Evolutionary conservation across 169 alveolate species (phyloP), one percentile per base, ranked within the genome.

Genomic region (Plasmodium chabaudi): DNA sequence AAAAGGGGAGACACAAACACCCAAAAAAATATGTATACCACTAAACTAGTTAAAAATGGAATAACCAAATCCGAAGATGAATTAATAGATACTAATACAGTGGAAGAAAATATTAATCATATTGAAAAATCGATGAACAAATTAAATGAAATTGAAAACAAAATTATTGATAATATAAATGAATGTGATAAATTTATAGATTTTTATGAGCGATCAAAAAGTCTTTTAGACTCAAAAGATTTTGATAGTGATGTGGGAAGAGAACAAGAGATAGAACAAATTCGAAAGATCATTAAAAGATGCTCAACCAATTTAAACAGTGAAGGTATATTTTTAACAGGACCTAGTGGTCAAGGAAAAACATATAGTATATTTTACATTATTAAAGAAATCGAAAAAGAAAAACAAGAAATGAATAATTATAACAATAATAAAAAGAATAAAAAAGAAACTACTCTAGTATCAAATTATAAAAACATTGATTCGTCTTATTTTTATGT

Each of bases 261-360:
- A 46, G 88, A 77, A 51, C 70, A 21, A 34, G 88, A 77, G 53
- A 77, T 77, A 25, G 75, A 77, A 42, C 61, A 77, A 63, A 77
- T 77, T 15, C 49, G 68, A 77, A 77, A 63, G n/a, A 63, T 77
- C 6, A 27, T 77, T 21, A 77, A 63, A 51, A 77, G 77, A 15
- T 77, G 88, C 25, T 77, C 88, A 17, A 51, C 44, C 13, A 77
- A 77, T 63, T 44, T 63, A 49, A 57, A 49, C 9, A 65, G 88
- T 7, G 88, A 77, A 46, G 88, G 88, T 0, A 77, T 77, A 56
- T 77, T 77, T 53, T 44, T 77, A 19, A 77, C 88, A 2, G 88
- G 88, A 0, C 88, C 88, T 13, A 77, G 88, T 64, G 88, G 88
- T 0, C 88, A 77, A 51, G 88, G 88, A 27, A 77, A 77, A 64